Evolutionary conservation across 371 early-diverging fungal genomes (phyloP).

Genomic region (Syncephalastrum racemosum): DNA sequence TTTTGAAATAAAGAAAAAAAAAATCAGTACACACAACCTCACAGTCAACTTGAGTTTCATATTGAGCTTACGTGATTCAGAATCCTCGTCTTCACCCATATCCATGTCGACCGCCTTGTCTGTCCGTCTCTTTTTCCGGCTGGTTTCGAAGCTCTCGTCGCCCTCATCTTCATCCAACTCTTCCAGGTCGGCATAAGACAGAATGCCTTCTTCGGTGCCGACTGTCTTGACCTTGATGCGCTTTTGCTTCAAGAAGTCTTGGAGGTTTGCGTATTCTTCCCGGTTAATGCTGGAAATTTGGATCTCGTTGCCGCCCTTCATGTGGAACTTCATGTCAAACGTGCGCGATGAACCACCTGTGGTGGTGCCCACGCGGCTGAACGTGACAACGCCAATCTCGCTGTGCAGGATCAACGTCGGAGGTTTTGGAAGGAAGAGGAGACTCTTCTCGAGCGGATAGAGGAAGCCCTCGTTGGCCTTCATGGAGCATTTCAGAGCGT

Average conservation of each 20-base stretch:
- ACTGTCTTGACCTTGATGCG: slow-evolving; percentile 84
- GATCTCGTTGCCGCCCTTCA: slow-evolving; percentile 75
- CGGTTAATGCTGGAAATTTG: slow-evolving; percentile 88
- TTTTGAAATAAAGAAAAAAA: slow-evolving; percentile 10
- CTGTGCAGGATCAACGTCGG: slow-evolving; percentile 83
- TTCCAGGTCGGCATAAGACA: slow-evolving; percentile 61
- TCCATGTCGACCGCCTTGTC: slow-evolving; percentile 36
- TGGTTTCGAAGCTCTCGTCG: slow-evolving; percentile 24
- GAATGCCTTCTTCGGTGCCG: slow-evolving; percentile 59
- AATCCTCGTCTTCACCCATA: slow-evolving; percentile 56
- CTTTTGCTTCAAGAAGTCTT: slow-evolving; percentile 78
- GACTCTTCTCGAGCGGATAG: slow-evolving; percentile 91
- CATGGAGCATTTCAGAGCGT: slow-evolving; percentile 93
- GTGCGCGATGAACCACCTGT: slow-evolving; percentile 74
- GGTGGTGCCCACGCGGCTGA: slow-evolving; percentile 82
- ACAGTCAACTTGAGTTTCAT: neutral
- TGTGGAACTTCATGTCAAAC: slow-evolving; percentile 91
- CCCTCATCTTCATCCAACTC: slow-evolving; percentile 61
- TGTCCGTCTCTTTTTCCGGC: slow-evolving; percentile 51
- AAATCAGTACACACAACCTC: neutral
- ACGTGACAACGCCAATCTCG: slow-evolving; percentile 90
- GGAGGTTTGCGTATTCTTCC: slow-evolving; percentile 86
- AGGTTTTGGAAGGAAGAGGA: slow-evolving; percentile 97
- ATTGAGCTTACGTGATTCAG: slow-evolving; percentile 52
- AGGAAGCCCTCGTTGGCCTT: slow-evolving; percentile 98